phyloP scores from a whole-genome alignment of 495 filamentous ascomycete genomes.

The Astrocystis sublimbata region DNA sequence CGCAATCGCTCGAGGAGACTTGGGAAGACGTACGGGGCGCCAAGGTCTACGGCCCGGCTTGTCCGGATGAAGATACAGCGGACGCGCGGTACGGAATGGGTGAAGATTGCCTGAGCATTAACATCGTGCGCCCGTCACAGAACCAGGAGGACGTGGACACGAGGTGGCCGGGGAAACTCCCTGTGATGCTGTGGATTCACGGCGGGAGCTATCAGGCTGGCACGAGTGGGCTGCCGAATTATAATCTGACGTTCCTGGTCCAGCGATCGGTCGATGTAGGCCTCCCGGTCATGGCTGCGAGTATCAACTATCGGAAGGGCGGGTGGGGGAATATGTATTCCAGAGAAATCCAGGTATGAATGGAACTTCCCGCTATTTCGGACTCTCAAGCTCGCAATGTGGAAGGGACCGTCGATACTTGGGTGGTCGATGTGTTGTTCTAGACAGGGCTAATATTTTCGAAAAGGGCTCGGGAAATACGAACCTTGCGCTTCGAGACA shows the following conservation, averaged over 20 bases:
- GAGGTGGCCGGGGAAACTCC: conserved; percentile 38
- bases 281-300: conserved; percentile 48
- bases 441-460: neutral
- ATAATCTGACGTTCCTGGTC: conserved; percentile 46
- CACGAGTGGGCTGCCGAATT: conserved; percentile 54
- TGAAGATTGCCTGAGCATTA: conserved; percentile 68
- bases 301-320: conserved; percentile 47
- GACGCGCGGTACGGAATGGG: conserved; percentile 51
- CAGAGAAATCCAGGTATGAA: conserved; percentile 43
- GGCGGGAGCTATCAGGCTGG: conserved; percentile 68
- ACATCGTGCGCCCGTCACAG: conserved; percentile 54
- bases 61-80: conserved; percentile 50
- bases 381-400: too few species aligned
- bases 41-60: conserved; percentile 46
- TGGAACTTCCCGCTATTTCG: neutral
- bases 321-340: conserved; percentile 49
- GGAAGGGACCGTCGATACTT: too few species aligned
- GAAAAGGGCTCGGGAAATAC: conserved; percentile 37
- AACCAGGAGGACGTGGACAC: neutral
- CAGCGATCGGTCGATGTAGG: conserved; percentile 44
- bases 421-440: neutral
- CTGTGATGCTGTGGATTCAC: conserved; percentile 69
- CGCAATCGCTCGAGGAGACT: conserved; percentile 52
- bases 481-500: conserved; percentile 50
- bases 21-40: conserved; percentile 49